Evolutionary conservation across 2,329 filamentous ascomycete genomes (phyloP).

Genomic region (Anisogramma anomala): DNA sequence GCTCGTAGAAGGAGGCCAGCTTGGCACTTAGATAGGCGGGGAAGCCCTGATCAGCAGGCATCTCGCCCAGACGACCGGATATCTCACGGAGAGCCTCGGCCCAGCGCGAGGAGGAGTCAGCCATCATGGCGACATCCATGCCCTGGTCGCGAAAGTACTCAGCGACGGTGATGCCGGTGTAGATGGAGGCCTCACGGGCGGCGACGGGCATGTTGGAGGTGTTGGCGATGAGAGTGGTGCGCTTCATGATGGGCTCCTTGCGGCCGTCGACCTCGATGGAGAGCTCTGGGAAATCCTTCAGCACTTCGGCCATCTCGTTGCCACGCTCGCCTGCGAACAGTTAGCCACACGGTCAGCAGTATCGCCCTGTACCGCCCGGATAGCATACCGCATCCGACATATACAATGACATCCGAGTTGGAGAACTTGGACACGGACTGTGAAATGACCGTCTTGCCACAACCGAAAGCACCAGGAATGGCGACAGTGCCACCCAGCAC

Average conservation of each 20-base stretch:
- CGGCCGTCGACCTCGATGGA: constrained; percentile 89
- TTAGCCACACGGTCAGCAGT: neutral
- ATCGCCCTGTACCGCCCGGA: constrained; percentile 18
- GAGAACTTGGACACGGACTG: constrained; percentile 99
- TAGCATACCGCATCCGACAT: constrained; percentile 56
- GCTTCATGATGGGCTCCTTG: constrained; percentile 99
- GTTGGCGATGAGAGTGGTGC: constrained; percentile 95
- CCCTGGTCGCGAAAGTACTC: constrained; percentile 98
- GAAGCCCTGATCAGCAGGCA: constrained; percentile 99
- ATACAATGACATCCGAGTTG: constrained; percentile 97
- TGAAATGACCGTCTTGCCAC: constrained; percentile 97
- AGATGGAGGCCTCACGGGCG: constrained; percentile 95
- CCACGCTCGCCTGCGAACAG: constrained; percentile 62
- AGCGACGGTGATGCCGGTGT: constrained; percentile 86
- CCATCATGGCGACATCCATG: constrained; percentile 99
- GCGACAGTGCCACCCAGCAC: constrained; percentile 96
- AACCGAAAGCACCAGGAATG: constrained; percentile 96
- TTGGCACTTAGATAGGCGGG: constrained; percentile 94
- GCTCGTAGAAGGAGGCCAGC: constrained; percentile 97
- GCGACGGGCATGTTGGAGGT: constrained; percentile 99
- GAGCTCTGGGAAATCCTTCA: constrained; percentile 99
- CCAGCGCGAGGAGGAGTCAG: constrained; percentile 95
- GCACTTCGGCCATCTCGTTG: constrained; percentile 98
- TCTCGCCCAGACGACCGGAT: constrained; percentile 96
- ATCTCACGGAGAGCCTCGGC: constrained; percentile 97